Evolutionary conservation across 2,329 filamentous ascomycete species (phyloP).

Genomic region (Coccinonectria pachysandricola): DNA sequence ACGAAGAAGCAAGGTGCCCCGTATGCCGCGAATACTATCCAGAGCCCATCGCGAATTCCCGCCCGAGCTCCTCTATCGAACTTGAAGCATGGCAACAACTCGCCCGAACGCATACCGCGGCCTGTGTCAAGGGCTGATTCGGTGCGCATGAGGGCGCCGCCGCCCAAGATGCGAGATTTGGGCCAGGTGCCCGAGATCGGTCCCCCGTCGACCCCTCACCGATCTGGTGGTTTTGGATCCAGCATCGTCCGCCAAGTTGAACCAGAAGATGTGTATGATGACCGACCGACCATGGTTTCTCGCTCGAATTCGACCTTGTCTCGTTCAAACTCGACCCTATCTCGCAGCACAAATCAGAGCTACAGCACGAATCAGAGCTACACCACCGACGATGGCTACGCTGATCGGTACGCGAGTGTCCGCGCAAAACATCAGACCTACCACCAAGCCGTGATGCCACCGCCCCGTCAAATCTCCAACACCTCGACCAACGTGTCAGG

Average conservation of each 20-base stretch:
- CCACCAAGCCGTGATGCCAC: conserved; percentile 28
- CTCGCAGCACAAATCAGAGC: conserved; percentile 21
- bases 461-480: conserved; percentile 50
- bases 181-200: conserved; percentile 40
- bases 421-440: conserved; percentile 28
- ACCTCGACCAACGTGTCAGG: conserved; percentile 70
- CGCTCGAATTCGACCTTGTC: conserved; percentile 31
- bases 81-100: conserved; percentile 64
- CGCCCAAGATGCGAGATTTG: conserved; percentile 87
- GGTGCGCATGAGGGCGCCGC: conserved; percentile 55
- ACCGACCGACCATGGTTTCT: conserved; percentile 33
- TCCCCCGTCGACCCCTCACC: conserved; percentile 39
- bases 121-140: conserved; percentile 34
- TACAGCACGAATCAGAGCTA: conserved; percentile 23
- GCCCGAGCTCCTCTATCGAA: conserved; percentile 59
- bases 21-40: conserved; percentile 19
- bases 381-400: conserved; percentile 28
- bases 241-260: conserved; percentile 51
- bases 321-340: conserved; percentile 30
- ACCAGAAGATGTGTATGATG: conserved; percentile 82
- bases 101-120: conserved; percentile 61
- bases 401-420: conserved; percentile 31
- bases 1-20: conserved; percentile 17
- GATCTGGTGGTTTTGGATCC: conserved; percentile 35
- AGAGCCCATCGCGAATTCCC: conserved; percentile 48